Base-by-base conservation (phyloP, 768 basidiomycete genomes). In the Leucosporidium creatinivorum region DNA sequence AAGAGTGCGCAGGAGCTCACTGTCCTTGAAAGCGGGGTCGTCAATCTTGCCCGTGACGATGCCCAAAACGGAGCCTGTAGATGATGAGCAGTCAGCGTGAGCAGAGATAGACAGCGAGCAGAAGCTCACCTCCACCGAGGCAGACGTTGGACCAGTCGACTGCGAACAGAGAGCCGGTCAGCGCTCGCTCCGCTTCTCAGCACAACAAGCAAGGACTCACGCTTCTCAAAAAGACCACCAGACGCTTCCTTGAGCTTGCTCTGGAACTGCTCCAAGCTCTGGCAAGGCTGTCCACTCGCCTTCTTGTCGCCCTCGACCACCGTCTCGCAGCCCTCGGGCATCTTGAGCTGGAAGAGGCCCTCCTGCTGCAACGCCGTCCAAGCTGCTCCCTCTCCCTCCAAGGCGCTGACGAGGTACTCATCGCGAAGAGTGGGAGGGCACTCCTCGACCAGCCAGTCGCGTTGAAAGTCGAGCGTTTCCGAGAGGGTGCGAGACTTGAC, bases 111-210 rank as follows among this genome's bases (percentile, higher is more conserved):
- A 15, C 19, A 31, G 30, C 30, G 25, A 18, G 21, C 7, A 56
- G 1, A 13, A 23, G 30, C 48, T 18, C 28, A 51, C 63, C 65
- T 28, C 59, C 60, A 26, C 65, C 65, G 18, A 66, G 52, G n/a
- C 26, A 18, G 30, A 61, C 60, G 54, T 66, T 61, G 8, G 60
- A 48, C 51, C 59, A 66, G 54, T 66, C 60, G 52, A 66, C 65
- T 66, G 52, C 23, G 57, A 3, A 39, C 3, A 5, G 62, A n/a
- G 2, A 23, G 33, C 25, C 18, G 52, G 10, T 54, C 15, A 25
- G 28, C 25, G n/a, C 36, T 33, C 19, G 56, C 33, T 15, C 56
- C 56, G 31, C 8, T 30, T 23, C 13, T 39, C 31, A 51, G 25
- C 31, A 7, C 21, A 28, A 52, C 26, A 18, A 12, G 5, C 33